Evolutionary conservation across 2,329 filamentous ascomycete genomes (phyloP).

Genomic region (Pyrenochaeta sp.): DNA sequence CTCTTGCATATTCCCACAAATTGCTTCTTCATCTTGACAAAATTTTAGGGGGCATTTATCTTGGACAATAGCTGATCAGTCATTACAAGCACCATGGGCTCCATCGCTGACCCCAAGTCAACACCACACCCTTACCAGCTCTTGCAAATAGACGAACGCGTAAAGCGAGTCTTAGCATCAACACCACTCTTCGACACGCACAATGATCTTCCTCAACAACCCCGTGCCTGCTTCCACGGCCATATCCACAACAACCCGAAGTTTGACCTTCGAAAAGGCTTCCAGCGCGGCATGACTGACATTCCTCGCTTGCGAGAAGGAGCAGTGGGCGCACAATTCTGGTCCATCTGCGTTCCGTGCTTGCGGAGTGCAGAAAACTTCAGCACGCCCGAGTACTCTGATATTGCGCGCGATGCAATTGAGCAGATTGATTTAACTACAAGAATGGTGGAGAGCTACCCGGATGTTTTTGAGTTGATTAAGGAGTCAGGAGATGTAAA

Average conservation of each 20-base stretch:
- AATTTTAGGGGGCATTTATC: too few species aligned
- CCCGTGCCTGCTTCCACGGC: not conserved
- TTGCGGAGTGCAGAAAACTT: not conserved
- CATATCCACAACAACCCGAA: slow-evolving; percentile 35
- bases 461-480: slow-evolving; percentile 59
- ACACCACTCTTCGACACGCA: not conserved
- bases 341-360: slow-evolving; percentile 83
- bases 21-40: too few species aligned
- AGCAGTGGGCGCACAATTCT: slow-evolving; percentile 81
- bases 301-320: slow-evolving; percentile 74
- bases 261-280: slow-evolving; percentile 53
- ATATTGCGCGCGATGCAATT: slow-evolving; percentile 68
- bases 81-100: too few species aligned
- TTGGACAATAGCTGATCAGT: too few species aligned
- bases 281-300: slow-evolving; percentile 63
- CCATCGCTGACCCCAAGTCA: too few species aligned
- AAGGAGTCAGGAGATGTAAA: slow-evolving; percentile 52
- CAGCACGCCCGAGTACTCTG: slow-evolving; percentile 36
- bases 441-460: slow-evolving; percentile 68
- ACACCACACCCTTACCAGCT: too few species aligned
- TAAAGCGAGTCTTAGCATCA: too few species aligned
- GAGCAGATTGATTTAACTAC: slow-evolving; percentile 75
- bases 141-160: too few species aligned
- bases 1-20: too few species aligned
- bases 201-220: not conserved